Evolutionary conservation across 768 basidiomycete species (phyloP).

Genomic region (Suillus variegatus): DNA sequence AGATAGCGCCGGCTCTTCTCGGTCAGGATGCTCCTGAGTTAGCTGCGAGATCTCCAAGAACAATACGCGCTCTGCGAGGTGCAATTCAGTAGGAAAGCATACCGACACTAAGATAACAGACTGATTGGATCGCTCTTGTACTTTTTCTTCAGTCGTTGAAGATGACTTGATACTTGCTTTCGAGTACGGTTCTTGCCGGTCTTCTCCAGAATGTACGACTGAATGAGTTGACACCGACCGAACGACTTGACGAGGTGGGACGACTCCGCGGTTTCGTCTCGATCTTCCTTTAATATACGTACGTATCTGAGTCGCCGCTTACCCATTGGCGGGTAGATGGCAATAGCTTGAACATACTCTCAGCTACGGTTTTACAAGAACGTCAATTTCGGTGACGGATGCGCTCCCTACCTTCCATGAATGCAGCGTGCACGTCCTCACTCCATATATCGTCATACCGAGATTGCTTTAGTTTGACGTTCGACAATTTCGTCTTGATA

Average conservation of each 20-base stretch:
- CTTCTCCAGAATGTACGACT: constrained; percentile 39
- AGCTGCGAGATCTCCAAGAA: constrained; percentile 26
- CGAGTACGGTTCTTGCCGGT: constrained; percentile 39
- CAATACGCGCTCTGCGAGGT: constrained; percentile 22
- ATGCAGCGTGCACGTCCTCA: constrained; percentile 36
- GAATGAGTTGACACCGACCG: constrained; percentile 41
- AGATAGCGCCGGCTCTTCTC: constrained; percentile 4
- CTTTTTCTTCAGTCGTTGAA: constrained; percentile 38
- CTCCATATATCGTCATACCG: constrained; percentile 37
- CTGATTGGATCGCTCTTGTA: constrained; percentile 33
- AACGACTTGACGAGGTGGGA: constrained; percentile 28
- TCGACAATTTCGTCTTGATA: not conserved
- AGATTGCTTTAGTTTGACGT: constrained; percentile 27
- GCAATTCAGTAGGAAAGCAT: constrained; percentile 2
- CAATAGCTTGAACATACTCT: constrained; percentile 23
- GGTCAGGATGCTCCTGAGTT: constrained; percentile 13
- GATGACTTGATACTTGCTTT: constrained; percentile 42
- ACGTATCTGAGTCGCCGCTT: constrained; percentile 38
- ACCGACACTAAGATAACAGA: constrained; percentile 19
- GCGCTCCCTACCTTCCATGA: constrained; percentile 35
- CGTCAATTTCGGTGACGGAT: not conserved
- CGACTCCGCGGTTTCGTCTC: constrained; percentile 12
- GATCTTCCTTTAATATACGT: constrained; percentile 20
- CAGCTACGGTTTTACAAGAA: constrained; percentile 8
- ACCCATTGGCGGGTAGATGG: constrained; percentile 36